These are phyloP conservation scores for Castanospermum australe DNA, from an alignment of 306 rosid genomes.

Conservation along the genomic window DNA sequence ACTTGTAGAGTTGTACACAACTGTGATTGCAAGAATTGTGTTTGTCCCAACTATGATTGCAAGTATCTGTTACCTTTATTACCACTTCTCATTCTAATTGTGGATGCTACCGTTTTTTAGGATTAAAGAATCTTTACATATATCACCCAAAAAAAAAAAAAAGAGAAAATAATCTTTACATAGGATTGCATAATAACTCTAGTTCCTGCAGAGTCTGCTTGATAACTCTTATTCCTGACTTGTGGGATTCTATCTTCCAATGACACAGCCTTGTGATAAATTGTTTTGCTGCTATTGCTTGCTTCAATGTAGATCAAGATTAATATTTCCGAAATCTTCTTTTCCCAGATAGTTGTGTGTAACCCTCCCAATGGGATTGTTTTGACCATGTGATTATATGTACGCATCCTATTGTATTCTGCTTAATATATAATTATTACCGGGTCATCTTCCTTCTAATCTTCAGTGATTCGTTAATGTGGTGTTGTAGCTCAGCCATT, in stretches of 20 bases:
- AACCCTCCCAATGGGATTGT: background rate
- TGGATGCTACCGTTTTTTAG: background rate
- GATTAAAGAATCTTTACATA: no score
- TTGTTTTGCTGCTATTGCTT: background rate
- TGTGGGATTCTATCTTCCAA: background rate
- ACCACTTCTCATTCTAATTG: background rate
- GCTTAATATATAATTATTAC: background rate
- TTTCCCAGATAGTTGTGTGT: background rate
- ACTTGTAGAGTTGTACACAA: background rate
- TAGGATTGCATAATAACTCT: background rate
- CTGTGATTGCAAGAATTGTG: no score
- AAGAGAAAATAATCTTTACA: no score
- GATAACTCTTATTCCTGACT: no score
- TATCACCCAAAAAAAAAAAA: no score
- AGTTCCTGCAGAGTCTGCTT: background rate
- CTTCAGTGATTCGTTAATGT: background rate
- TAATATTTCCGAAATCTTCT: background rate
- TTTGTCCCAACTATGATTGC: no score
- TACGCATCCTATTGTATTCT: background rate
- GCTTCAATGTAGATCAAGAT: background rate
- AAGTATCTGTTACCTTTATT: no score
- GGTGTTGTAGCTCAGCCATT: background rate
- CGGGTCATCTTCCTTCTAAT: background rate
- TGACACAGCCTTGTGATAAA: background rate
- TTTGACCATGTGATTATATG: background rate